Conservation (phyloP, 1,139 yeast species). For the Nadsonia commutata region DNA sequence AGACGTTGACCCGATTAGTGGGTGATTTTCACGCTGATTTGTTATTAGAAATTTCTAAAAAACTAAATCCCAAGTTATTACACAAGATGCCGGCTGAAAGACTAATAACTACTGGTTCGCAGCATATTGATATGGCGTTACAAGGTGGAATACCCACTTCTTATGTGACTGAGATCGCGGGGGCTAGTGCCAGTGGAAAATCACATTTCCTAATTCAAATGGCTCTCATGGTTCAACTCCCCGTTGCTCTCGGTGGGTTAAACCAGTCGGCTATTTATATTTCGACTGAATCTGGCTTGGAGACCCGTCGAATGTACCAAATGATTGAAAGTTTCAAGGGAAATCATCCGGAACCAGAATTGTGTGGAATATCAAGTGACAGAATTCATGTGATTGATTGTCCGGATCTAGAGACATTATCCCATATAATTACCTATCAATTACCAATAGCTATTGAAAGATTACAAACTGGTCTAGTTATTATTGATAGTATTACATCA, state of each 20-base stretch:
- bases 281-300: conserved; percentile 57
- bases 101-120: conserved; percentile 41
- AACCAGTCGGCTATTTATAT: conserved; percentile 42
- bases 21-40: no score
- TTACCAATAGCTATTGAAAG: conserved; percentile 39
- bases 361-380: conserved; percentile 26
- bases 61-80: no score
- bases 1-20: no score
- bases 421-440: conserved; percentile 59
- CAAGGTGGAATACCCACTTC: conserved; percentile 61
- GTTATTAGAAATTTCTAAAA: no score
- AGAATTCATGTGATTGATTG: conserved; percentile 50
- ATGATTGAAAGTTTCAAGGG: conserved; percentile 6
- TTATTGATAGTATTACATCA: conserved; percentile 78
- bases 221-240: conserved; percentile 41
- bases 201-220: conserved; percentile 62
- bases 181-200: conserved; percentile 77
- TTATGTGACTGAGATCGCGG: conserved; percentile 63
- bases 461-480: conserved; percentile 35
- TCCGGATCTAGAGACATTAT: conserved; percentile 55
- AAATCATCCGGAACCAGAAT: background rate
- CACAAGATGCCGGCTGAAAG: background rate
- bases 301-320: conserved; percentile 31
- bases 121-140: conserved; percentile 37
- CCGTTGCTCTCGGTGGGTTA: conserved; percentile 32